Conservation (phyloP, 1,284 basidiomycete genomes). For the Leccinum subfulvum region DNA sequence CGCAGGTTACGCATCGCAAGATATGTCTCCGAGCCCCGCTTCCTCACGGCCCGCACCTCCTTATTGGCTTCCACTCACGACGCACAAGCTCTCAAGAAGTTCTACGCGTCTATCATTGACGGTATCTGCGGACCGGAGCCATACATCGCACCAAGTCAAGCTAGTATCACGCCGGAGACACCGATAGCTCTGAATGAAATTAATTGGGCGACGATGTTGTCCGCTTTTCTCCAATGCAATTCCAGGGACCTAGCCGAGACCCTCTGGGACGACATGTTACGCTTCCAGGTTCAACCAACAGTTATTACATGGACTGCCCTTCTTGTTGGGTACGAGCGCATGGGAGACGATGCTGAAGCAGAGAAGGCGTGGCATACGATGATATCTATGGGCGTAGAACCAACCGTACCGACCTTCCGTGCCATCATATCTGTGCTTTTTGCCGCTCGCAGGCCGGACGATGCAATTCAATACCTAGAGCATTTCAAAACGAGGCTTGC, state of each 20-base stretch:
- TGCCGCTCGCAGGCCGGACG: conserved; percentile 41
- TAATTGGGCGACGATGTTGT: conserved; percentile 62
- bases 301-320: conserved; percentile 63
- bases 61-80: conserved; percentile 40
- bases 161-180: conserved; percentile 34
- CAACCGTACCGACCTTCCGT: conserved; percentile 57
- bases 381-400: conserved; percentile 47
- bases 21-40: conserved; percentile 47
- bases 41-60: conserved; percentile 49
- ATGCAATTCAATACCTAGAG: conserved; percentile 49
- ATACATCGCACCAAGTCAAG: conserved; percentile 44
- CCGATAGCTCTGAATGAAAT: conserved; percentile 52
- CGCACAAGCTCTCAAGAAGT: conserved; percentile 36
- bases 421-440: conserved; percentile 60
- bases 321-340: conserved; percentile 56
- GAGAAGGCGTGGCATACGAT: conserved; percentile 61
- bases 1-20: conserved; percentile 48
- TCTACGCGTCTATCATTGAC: conserved; percentile 49
- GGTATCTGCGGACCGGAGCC: conserved; percentile 48
- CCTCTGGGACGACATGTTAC: conserved; percentile 63
- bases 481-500: conserved; percentile 34
- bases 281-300: conserved; percentile 47
- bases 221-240: conserved; percentile 54
- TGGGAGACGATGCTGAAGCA: conserved; percentile 47
- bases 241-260: conserved; percentile 53